Evolutionary conservation across 139 green algal genomes (phyloP).

Genomic region (Axilococcus clingmanii): DNA sequence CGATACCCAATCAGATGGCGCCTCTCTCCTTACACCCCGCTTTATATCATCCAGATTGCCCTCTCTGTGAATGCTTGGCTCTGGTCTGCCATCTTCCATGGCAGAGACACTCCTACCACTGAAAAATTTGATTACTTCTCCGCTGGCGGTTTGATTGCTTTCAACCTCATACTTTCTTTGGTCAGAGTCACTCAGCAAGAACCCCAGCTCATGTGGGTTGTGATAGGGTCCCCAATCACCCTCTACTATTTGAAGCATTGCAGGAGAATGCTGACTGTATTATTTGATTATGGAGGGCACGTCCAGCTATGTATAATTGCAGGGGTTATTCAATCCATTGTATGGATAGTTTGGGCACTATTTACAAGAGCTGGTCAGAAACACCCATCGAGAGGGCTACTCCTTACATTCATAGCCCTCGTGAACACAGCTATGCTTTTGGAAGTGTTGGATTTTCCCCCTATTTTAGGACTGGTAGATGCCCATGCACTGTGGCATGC

Average conservation of each 20-base stretch:
- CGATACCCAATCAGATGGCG: background rate
- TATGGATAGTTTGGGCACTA: slow-evolving; percentile 37
- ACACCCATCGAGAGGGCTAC: slow-evolving; percentile 25
- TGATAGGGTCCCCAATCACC: slow-evolving; percentile 1
- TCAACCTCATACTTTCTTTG: slow-evolving; percentile 25
- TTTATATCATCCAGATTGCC: slow-evolving; percentile 50
- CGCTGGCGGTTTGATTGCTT: slow-evolving; percentile 32
- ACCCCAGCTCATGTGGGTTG: background rate
- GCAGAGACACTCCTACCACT: slow-evolving; percentile 44
- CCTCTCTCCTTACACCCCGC: slow-evolving; percentile 26
- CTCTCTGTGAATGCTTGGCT: slow-evolving; percentile 60
- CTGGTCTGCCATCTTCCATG: slow-evolving; percentile 74
- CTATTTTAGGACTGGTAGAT: slow-evolving; percentile 53
- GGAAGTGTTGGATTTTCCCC: slow-evolving; percentile 81
- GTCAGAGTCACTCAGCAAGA: slow-evolving; percentile 7
- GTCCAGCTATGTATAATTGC: slow-evolving; percentile 57
- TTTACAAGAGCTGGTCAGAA: background rate
- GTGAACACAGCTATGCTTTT: slow-evolving; percentile 52
- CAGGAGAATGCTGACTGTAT: slow-evolving; percentile 61
- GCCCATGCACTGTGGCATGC: slow-evolving; percentile 78
- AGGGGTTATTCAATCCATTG: slow-evolving; percentile 33
- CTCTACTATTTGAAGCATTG: slow-evolving; percentile 37
- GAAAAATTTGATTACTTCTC: slow-evolving; percentile 61
- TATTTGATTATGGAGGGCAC: slow-evolving; percentile 86
- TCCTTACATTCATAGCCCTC: slow-evolving; percentile 46